A percentile compares a stretch with the other conserved stretches of the same genome.
Evolutionary conservation across 2,329 filamentous ascomycete genomes (phyloP).

Genomic region (Fusarium xylarioides): DNA sequence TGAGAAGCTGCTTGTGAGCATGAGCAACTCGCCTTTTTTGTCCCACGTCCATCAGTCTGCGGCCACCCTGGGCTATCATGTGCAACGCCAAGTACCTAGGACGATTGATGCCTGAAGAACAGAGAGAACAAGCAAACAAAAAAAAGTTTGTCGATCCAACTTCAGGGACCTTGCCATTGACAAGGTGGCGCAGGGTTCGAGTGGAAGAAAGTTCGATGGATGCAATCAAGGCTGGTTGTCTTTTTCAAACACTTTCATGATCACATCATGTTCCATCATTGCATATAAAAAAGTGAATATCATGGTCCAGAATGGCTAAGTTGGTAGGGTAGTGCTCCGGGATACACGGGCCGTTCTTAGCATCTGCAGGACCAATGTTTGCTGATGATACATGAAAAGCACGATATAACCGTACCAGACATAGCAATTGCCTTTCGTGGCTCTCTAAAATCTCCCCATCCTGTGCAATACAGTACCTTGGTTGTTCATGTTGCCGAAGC

Average conservation of each 20-base stretch:
- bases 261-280: slow-evolving; percentile 37
- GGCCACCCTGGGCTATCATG: slow-evolving; percentile 14
- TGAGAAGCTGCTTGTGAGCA: slow-evolving; percentile 6
- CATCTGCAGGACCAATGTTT: slow-evolving; percentile 13
- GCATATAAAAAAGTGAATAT: not conserved
- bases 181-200: slow-evolving; percentile 21
- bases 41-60: slow-evolving; percentile 26
- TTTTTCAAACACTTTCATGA: slow-evolving; percentile 10
- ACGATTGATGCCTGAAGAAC: not conserved
- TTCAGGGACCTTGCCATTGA: slow-evolving; percentile 23
- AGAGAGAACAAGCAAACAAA: not conserved
- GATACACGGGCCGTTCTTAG: slow-evolving; percentile 25
- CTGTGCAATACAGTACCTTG: not conserved
- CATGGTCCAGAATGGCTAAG: slow-evolving; percentile 22
- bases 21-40: slow-evolving; percentile 29
- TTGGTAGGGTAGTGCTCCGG: slow-evolving; percentile 15
- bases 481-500: slow-evolving; percentile 7
- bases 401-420: slow-evolving; percentile 2
- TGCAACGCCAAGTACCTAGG: slow-evolving; percentile 15
- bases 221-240: not conserved
- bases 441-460: not conserved
- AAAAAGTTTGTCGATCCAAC: slow-evolving; percentile 1
- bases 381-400: not conserved
- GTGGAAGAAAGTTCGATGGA: slow-evolving; percentile 4
- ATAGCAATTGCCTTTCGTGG: slow-evolving; percentile 4